These are phyloP conservation scores for Lepidium sativum DNA, from an alignment of 345 rosid genomes.

Conservation along the genomic window DNA sequence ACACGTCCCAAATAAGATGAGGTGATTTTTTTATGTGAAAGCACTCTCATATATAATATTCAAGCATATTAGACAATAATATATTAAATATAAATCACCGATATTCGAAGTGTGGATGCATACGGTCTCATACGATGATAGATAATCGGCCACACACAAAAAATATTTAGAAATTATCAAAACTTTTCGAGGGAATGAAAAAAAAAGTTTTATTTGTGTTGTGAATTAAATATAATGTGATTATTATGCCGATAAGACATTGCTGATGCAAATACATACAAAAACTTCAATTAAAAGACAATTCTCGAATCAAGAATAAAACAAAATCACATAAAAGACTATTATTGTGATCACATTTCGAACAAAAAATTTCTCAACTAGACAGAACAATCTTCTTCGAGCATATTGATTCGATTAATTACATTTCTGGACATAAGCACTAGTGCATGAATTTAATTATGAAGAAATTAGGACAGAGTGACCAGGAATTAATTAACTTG, in stretches of 20 bases:
- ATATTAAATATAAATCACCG: too few species aligned
- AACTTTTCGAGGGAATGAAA: too few species aligned
- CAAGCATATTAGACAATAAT: too few species aligned
- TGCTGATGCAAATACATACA: constrained; percentile 30
- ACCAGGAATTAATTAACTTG: not conserved
- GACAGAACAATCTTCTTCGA: not conserved
- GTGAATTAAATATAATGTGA: too few species aligned
- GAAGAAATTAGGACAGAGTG: not conserved
- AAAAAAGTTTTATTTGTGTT: not conserved
- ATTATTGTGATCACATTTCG: not conserved
- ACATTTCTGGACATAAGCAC: too few species aligned
- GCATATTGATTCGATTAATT: too few species aligned
- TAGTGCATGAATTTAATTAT: not conserved
- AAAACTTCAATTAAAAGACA: constrained; percentile 22
- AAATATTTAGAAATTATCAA: constrained; percentile 2
- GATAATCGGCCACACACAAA: constrained; percentile 7
- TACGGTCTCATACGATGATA: constrained; percentile 1
- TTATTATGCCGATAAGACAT: not conserved
- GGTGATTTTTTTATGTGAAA: too few species aligned
- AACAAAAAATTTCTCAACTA: not conserved
- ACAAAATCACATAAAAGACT: constrained; percentile 5
- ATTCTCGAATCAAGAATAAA: constrained; percentile 18
- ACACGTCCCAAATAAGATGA: too few species aligned
- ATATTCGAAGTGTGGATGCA: not conserved
- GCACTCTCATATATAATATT: too few species aligned